Evolutionary conservation across 768 basidiomycete species (phyloP).

Genomic region (Termitomyces sp.): DNA sequence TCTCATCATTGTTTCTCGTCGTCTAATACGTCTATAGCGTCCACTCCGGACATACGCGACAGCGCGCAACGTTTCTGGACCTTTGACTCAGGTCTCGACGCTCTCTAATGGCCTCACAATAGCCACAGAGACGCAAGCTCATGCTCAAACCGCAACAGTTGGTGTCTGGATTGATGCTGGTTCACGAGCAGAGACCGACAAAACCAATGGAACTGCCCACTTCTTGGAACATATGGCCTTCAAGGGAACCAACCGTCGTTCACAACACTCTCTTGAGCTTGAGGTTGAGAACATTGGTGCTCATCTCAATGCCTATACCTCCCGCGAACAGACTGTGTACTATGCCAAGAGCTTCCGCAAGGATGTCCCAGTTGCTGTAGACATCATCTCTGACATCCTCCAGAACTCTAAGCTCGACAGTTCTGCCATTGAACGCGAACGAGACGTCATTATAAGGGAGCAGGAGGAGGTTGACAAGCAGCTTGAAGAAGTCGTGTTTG

Average conservation of each 20-base stretch:
- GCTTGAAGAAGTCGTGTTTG: conserved; percentile 96
- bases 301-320: conserved; percentile 97
- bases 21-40: conserved; percentile 7
- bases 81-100: conserved; percentile 87
- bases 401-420: conserved; percentile 93
- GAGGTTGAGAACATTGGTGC: conserved; percentile 98
- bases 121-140: conserved; percentile 85
- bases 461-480: conserved; percentile 99
- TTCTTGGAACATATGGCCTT: conserved; percentile 99
- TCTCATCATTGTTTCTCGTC: background rate
- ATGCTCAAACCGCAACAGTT: conserved; percentile 96
- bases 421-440: conserved; percentile 87
- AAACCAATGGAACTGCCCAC: conserved; percentile 94
- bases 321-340: conserved; percentile 98
- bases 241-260: conserved; percentile 88
- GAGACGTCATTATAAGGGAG: conserved; percentile 94
- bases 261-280: conserved; percentile 87
- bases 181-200: conserved; percentile 92
- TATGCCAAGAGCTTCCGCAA: conserved; percentile 98
- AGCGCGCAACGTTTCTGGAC: conserved; percentile 56
- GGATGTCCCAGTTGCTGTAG: conserved; percentile 86
- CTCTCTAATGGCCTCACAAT: conserved; percentile 94
- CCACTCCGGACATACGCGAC: conserved; percentile 68
- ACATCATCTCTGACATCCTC: conserved; percentile 97
- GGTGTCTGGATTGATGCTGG: conserved; percentile 99